Base-by-base conservation (phyloP, 140 eudicot genomes). In the Erigeron philadelphicus region DNA sequence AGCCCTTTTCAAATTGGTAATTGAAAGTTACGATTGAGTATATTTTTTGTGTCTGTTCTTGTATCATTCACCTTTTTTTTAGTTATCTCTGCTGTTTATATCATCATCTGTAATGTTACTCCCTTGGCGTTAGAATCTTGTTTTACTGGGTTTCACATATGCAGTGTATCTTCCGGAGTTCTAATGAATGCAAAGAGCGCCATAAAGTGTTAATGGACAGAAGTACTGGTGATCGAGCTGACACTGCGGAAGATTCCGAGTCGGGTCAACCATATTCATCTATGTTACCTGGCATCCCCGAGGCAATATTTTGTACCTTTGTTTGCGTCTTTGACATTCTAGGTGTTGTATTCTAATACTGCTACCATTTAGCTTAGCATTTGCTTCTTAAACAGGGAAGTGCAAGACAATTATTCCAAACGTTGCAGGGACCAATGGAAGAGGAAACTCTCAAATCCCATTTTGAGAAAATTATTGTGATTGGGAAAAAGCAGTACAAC, bases 231-330 rank as follows among this genome's bases (percentile, higher is more conserved):
- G 97, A 88, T 63, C 94, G 95, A 52, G 89, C 89, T 4, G 97
- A 88, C 72, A 84, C 91, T 75, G 89, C 89, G 55, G 91, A 86
- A 40, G 95, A 88, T 81, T 91, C 95, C 49, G 96, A 95, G 77
- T 75, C 89, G 64, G 86, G 92, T 76, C 96, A 91, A 58, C 87
- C 95, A 72, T 88, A 88, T 78, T 85, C 80, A 15, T 91, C 91
- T 75, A 88, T 95, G 35, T 81, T 91, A 80, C 92, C 95, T 47
- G 98, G 96, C 65, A 91, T 91, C 68, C 98, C 96, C 0, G 86
- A 91, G 95, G 98, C 79, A 79, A 64, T 70, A 40, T 53, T 62
- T 48, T 44, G 8, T 4, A 7, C 55, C 1, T n/a, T 40, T 53
- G 13, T 74, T 61, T 5, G n/a, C 40, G 18, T 74, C 31, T 17